Percentiles rank a stretch among this genome's conserved stretches.
These are phyloP conservation scores for Cladosporium sp. DNA, from an alignment of 2,329 filamentous ascomycete genomes.

Conservation along the genomic window DNA sequence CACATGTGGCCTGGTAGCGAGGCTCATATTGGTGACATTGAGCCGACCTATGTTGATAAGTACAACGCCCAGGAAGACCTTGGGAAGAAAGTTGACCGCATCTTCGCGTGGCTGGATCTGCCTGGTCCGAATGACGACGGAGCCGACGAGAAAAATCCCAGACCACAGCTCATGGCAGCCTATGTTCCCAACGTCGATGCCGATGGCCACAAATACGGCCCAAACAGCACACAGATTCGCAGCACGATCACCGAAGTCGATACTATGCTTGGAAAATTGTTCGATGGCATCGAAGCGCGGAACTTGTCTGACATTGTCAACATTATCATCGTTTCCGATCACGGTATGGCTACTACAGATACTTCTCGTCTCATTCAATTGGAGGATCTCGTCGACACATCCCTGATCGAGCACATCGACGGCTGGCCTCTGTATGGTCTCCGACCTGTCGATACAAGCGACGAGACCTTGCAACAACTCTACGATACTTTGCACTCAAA, in stretches of 20 bases:
- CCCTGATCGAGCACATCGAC: constrained; percentile 76
- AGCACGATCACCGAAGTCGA: constrained; percentile 76
- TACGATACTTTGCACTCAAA: constrained; percentile 56
- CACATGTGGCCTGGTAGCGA: constrained; percentile 99
- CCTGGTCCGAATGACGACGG: constrained; percentile 63
- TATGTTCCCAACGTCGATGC: constrained; percentile 92
- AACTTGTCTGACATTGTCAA: constrained; percentile 91
- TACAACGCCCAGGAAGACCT: constrained; percentile 77
- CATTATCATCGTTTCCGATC: constrained; percentile 91
- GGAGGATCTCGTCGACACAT: constrained; percentile 78
- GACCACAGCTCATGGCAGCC: constrained; percentile 87
- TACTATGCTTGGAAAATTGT: constrained; percentile 71
- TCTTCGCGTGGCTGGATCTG: constrained; percentile 79
- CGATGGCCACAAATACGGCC: constrained; percentile 82
- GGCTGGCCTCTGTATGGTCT: constrained; percentile 93
- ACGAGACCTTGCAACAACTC: constrained; percentile 56
- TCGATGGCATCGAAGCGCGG: constrained; percentile 70
- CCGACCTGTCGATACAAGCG: constrained; percentile 65
- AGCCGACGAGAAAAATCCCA: constrained; percentile 41
- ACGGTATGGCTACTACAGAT: constrained; percentile 96
- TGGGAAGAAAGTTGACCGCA: constrained; percentile 68
- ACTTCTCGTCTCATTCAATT: constrained; percentile 76
- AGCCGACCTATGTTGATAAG: constrained; percentile 77
- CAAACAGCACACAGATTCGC: constrained; percentile 89
- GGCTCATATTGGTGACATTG: constrained; percentile 70